Conservation (phyloP, 352 stramenopile species). For the Phytophthora pistaciae region DNA sequence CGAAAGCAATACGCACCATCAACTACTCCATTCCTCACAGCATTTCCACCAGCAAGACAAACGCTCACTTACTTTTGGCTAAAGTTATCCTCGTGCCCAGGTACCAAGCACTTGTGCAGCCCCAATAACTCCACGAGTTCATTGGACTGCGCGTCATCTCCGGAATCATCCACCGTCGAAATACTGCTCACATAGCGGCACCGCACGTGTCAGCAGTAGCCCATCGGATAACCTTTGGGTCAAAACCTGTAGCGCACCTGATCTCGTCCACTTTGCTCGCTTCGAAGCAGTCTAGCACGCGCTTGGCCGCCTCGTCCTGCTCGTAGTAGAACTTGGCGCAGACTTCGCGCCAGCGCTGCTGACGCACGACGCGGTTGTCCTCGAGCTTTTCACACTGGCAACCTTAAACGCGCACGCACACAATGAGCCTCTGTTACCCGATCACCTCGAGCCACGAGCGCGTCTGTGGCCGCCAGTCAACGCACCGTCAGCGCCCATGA, state of each 20-base stretch:
- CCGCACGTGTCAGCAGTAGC: not conserved
- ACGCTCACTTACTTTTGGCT: slow-evolving; percentile 43
- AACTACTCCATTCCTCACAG: not conserved
- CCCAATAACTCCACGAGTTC: slow-evolving; percentile 44
- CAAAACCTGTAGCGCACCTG: slow-evolving; percentile 34
- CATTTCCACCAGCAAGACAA: not conserved
- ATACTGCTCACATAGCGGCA: slow-evolving; percentile 29
- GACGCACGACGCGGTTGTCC: slow-evolving; percentile 33
- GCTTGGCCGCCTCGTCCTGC: slow-evolving; percentile 62
- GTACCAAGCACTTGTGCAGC: slow-evolving; percentile 51
- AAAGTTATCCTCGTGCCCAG: slow-evolving; percentile 51
- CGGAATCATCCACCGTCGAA: slow-evolving; percentile 28
- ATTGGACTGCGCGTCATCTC: slow-evolving; percentile 30
- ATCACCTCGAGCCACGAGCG: not conserved
- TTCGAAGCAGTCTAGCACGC: slow-evolving; percentile 78
- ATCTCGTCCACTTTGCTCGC: slow-evolving; percentile 70
- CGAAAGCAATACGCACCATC: slow-evolving; percentile 8
- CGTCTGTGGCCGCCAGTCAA: slow-evolving; percentile 5
- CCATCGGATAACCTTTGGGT: not conserved
- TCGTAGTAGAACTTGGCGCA: slow-evolving; percentile 76
- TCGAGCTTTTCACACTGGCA: slow-evolving; percentile 51
- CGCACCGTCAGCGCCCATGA: slow-evolving; percentile 29
- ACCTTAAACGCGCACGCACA: slow-evolving; percentile 11
- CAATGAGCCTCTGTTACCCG: slow-evolving; percentile 7
- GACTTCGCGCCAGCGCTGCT: slow-evolving; percentile 61